Evolutionary conservation across 257 asterid genomes (phyloP), one percentile per base, ranked within the genome.

Genomic region (Craterostigma plantagineum): DNA sequence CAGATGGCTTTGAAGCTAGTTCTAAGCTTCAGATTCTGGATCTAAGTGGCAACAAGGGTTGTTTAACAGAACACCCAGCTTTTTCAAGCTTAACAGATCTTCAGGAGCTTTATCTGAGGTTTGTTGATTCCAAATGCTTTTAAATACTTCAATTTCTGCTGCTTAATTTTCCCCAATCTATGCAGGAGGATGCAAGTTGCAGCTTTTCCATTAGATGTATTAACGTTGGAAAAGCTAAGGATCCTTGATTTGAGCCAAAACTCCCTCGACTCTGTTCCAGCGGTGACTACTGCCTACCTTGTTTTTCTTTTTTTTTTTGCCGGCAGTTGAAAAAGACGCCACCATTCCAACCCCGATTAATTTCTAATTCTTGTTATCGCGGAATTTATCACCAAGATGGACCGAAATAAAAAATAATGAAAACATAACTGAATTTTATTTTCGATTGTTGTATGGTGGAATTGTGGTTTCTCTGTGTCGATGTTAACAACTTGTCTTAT

Each of bases 71-170:
- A 50, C 45, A 66, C 55, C 93, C 83, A 11, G 65, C 65, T 57
- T 79, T 87, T 70, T 79, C 87, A 13, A 55, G 72, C 68, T 55
- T 87, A 48, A 59, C 74, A 13, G 76, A 76, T 58, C 67, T 87
- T 68, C 92, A 68, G 56, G 98, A 87, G 67, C 98, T 87, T 56
- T 82, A 82, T 63, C 57, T 87, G 61, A 82, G 98, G 98, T n/a
- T 51, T 57, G 77, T 43, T 39, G 7, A 40, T 40, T 13, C 48
- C 49, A 56, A 43, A 14, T 45, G 41, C 16, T 37, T 51, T 34
- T 18, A 41, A 8, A 23, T 2, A 23, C 4, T 23, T 23, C 30
- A 2, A 23, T 6, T 2, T 6, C 48, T 44, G 35, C 34, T 52
- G 56, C 33, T 18, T 52, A n/a, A 16, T 7, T 42, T 15, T 46